These are phyloP conservation scores for Vachellia collinsii DNA, from an alignment of 306 rosid species.

Conservation along the genomic window DNA sequence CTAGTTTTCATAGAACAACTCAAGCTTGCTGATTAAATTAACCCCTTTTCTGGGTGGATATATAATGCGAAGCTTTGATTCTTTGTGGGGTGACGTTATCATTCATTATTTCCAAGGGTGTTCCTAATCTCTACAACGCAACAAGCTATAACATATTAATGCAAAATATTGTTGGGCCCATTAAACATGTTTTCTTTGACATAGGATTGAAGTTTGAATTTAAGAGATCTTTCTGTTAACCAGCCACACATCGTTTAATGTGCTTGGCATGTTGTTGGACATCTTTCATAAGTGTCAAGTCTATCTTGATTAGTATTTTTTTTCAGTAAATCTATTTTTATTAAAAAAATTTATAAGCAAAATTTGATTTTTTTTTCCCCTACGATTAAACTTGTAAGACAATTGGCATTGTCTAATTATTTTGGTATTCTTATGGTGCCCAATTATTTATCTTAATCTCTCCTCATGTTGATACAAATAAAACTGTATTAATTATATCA, in stretches of 20 bases:
- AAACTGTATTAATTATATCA: too few relatives aligned
- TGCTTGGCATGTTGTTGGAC: constrained; percentile 30
- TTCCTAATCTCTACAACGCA: constrained; percentile 43
- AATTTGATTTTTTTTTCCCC: background rate
- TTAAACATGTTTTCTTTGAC: background rate
- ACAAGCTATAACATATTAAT: constrained; percentile 44
- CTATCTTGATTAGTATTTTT: background rate
- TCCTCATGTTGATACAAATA: background rate
- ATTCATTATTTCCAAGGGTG: too few relatives aligned
- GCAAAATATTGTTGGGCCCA: constrained; percentile 46
- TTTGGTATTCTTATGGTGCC: background rate
- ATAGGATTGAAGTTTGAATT: background rate
- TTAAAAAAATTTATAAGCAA: background rate
- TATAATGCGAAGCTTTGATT: too few relatives aligned
- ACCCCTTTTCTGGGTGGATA: background rate
- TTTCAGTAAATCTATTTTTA: background rate
- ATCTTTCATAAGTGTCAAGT: background rate
- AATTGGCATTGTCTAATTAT: background rate
- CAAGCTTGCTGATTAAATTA: background rate
- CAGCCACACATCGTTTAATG: constrained; percentile 37
- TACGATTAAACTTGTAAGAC: background rate
- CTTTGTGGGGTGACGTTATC: too few relatives aligned
- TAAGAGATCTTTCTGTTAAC: background rate
- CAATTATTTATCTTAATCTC: background rate
- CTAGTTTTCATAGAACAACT: background rate